Conservation (phyloP, 1,284 basidiomycete species). For the Microbotryum lychnidis-dioicae region DNA sequence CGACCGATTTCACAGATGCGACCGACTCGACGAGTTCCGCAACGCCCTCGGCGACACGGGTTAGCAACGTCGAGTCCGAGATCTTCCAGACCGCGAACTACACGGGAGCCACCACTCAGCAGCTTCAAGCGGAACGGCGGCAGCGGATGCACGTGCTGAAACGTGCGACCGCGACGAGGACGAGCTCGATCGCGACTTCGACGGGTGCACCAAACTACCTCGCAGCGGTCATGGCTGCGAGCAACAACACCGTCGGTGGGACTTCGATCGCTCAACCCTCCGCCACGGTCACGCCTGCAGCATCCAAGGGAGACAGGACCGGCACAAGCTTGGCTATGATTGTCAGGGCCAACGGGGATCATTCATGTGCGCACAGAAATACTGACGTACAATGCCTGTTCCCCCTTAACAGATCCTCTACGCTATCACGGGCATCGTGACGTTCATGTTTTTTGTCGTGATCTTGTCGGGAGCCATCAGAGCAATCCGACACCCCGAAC, state of each 20-base stretch:
- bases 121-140: no score
- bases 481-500: conserved; percentile 77
- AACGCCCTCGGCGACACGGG: not conserved
- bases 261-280: not conserved
- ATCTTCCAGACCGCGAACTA: not conserved
- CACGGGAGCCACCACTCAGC: no score
- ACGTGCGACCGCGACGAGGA: not conserved
- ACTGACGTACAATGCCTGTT: conserved; percentile 3
- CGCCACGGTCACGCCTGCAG: not conserved
- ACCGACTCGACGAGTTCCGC: conserved; percentile 2
- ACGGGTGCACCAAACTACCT: conserved; percentile 17
- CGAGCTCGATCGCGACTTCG: not conserved
- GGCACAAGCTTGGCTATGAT: conserved; percentile 67
- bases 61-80: not conserved
- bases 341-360: conserved; percentile 14
- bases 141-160: no score
- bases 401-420: conserved; percentile 68
- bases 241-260: conserved; percentile 25
- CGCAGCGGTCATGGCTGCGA: conserved; percentile 23
- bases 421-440: conserved; percentile 51
- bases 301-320: conserved; percentile 1
- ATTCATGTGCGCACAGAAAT: no score
- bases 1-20: not conserved
- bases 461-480: conserved; percentile 62
- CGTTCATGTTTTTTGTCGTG: conserved; percentile 62